Conservation (phyloP, 1,139 yeast species). For the Nakaseomyces delphensis region DNA sequence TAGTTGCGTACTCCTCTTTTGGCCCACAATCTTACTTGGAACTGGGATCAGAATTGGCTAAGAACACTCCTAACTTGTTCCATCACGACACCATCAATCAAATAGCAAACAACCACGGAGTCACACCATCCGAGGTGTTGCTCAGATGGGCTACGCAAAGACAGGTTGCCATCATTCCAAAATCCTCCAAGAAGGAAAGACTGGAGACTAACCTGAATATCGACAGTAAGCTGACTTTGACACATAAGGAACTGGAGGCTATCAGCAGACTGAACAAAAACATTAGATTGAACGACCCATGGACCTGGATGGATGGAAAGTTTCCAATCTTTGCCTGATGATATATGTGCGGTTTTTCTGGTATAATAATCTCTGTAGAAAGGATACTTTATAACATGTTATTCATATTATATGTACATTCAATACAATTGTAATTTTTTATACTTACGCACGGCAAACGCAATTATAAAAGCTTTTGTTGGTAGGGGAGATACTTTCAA, state of each 20-base stretch:
- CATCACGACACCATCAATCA: slow-evolving; percentile 42
- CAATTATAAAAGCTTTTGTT: no score
- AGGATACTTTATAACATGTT: no score
- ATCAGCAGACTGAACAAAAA: slow-evolving; percentile 53
- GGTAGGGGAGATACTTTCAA: no score
- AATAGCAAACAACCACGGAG: slow-evolving; percentile 45
- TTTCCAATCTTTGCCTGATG: slow-evolving; percentile 29
- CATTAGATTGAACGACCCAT: slow-evolving; percentile 81
- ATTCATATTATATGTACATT: no score
- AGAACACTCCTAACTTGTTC: slow-evolving; percentile 46
- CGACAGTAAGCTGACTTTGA: slow-evolving; percentile 42
- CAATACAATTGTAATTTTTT: no score
- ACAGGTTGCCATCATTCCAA: slow-evolving; percentile 64
- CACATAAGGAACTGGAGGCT: slow-evolving; percentile 44
- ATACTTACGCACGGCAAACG: no score
- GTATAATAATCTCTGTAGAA: no score
- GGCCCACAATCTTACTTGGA: slow-evolving; percentile 73
- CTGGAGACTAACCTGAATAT: slow-evolving; percentile 48
- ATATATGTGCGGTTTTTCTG: no score
- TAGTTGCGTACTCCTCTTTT: slow-evolving; percentile 81
- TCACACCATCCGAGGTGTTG: slow-evolving; percentile 51
- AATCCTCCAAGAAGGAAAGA: slow-evolving; percentile 57
- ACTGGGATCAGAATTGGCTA: slow-evolving; percentile 45
- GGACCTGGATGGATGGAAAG: slow-evolving; percentile 46
- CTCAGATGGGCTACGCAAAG: slow-evolving; percentile 79